Percentiles rank a stretch among this genome's conserved stretches.
Evolutionary conservation across 2,329 filamentous ascomycete genomes (phyloP).

Genomic region (Fusarium graminum): DNA sequence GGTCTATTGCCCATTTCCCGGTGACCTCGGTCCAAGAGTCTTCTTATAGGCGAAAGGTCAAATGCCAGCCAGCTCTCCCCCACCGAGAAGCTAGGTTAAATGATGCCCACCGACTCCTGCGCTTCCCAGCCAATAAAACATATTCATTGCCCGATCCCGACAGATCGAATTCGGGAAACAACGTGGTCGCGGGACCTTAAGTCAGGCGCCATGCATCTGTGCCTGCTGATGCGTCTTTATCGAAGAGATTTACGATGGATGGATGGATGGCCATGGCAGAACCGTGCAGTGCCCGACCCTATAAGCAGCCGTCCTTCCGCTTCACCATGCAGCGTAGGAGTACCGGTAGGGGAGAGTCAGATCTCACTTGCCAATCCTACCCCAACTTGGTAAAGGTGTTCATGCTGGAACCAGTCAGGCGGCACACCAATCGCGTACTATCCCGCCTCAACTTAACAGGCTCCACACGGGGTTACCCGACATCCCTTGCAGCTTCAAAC

Average conservation of each 20-base stretch:
- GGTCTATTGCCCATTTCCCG: background rate
- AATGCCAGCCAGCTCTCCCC: background rate
- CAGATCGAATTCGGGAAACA: slow-evolving; percentile 36
- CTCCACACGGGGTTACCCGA: slow-evolving; percentile 50
- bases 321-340: too few species aligned
- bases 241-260: slow-evolving; percentile 18
- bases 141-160: slow-evolving; percentile 33
- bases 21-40: background rate
- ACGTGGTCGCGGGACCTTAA: slow-evolving; percentile 42
- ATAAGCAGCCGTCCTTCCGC: too few species aligned
- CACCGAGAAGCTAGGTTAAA: slow-evolving; percentile 32
- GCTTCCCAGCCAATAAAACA: slow-evolving; percentile 32
- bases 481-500: slow-evolving; percentile 45
- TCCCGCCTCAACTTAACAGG: slow-evolving; percentile 45
- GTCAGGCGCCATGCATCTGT: slow-evolving; percentile 27
- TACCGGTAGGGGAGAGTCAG: slow-evolving; percentile 19
- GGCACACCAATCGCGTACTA: slow-evolving; percentile 51
- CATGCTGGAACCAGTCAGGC: slow-evolving; percentile 48
- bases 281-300: too few species aligned
- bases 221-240: slow-evolving; percentile 38
- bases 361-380: slow-evolving; percentile 45
- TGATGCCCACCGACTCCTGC: slow-evolving; percentile 27
- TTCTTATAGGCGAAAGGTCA: background rate
- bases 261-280: too few species aligned
- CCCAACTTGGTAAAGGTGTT: slow-evolving; percentile 32